These are phyloP conservation scores for Hordeum vulgare DNA, from an alignment of 176 grass and related monocot species.

Conservation along the genomic window MorexV3_pseudomolecules_assembly NC_058520.1:474051818-474052317, in stretches of 20 bases:
- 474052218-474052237: neutral
- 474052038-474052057: slow-evolving; percentile 42
- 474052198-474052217: neutral
- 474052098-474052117: slow-evolving; percentile 19
- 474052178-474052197: neutral
- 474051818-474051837: slow-evolving; percentile 31
- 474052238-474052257: too few relatives aligned
- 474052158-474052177: slow-evolving; percentile 4
- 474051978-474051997: slow-evolving; percentile 31
- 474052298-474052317: neutral
- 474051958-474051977: slow-evolving; percentile 49
- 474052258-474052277: neutral
- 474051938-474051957: slow-evolving; percentile 25
- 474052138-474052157: slow-evolving; percentile 11
- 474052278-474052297: neutral
- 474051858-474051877: slow-evolving; percentile 33
- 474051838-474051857: slow-evolving; percentile 30
- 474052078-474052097: slow-evolving; percentile 38
- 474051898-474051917: slow-evolving; percentile 37
- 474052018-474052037: slow-evolving; percentile 16
- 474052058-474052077: slow-evolving; percentile 26
- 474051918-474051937: slow-evolving; percentile 31
- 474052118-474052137: slow-evolving; percentile 23
- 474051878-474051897: slow-evolving; percentile 28
- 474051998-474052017: slow-evolving; percentile 38